phyloP scores from a whole-genome alignment of 164 flowering plant species.

The Buxus sempervirens region DNA sequence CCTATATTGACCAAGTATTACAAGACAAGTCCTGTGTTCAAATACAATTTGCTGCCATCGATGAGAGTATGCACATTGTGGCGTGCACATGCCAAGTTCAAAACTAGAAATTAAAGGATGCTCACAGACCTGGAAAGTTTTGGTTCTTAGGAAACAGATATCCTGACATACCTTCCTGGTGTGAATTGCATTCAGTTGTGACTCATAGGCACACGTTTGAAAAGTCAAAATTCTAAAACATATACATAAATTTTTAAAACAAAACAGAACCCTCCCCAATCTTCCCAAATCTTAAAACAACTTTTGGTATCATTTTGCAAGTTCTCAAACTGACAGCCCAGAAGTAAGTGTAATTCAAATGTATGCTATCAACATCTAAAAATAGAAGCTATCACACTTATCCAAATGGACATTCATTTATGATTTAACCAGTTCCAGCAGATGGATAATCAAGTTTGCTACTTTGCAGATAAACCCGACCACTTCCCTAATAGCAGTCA shows the following conservation, averaged over 20 bases:
- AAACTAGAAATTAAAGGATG: neutral
- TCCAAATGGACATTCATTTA: neutral
- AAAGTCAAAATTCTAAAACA: neutral
- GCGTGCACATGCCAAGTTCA: neutral
- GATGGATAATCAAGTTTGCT: neutral
- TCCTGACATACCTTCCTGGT: neutral
- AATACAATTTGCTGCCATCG: neutral
- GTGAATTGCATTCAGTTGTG: neutral
- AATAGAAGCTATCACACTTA: neutral
- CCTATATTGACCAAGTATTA: neutral
- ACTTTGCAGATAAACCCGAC: neutral
- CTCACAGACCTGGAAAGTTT: neutral
- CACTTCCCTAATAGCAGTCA: neutral
- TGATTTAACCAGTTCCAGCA: neutral
- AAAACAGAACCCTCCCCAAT: no score
- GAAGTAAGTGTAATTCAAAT: neutral
- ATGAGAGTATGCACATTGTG: neutral
- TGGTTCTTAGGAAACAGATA: neutral
- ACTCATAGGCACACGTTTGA: neutral
- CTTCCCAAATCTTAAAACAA: neutral
- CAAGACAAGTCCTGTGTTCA: neutral
- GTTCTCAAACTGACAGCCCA: neutral
- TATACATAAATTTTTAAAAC: no score
- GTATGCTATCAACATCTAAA: neutral
- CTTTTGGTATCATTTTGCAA: neutral